A percentile compares a stretch with the other conserved stretches of the same genome.
Conservation (phyloP, 768 basidiomycete genomes). For the Scleroderma bovista region DNA sequence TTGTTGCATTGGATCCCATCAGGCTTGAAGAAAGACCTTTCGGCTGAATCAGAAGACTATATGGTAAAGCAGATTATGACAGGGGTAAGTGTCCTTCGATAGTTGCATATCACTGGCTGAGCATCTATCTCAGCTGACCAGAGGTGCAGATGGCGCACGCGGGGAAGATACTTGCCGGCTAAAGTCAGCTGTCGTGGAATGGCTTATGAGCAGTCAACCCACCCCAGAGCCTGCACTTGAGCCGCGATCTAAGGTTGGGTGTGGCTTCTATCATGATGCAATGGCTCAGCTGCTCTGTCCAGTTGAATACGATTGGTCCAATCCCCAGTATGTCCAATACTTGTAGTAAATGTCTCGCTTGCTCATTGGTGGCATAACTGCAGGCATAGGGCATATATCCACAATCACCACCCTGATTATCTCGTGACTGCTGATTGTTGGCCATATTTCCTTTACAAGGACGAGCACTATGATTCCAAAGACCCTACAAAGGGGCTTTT, state of each 20-base stretch:
- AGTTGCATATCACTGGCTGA: not conserved
- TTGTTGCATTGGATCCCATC: not conserved
- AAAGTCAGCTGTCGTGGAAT: not conserved
- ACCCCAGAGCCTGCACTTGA: not conserved
- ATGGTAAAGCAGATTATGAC: not conserved
- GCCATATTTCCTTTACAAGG: conserved; percentile 14
- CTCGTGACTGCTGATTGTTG: conserved; percentile 10
- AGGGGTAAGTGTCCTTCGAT: not conserved
- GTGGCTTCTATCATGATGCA: not conserved
- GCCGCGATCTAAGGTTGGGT: not conserved
- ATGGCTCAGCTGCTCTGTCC: conserved; percentile 2
- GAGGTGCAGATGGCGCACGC: not conserved
- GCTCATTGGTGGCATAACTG: not conserved
- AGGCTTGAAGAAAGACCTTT: not conserved
- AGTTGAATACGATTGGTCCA: conserved; percentile 3
- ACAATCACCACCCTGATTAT: conserved; percentile 7
- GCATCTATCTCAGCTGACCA: not conserved
- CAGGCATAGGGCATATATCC: conserved; percentile 3
- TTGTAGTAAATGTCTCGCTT: not conserved
- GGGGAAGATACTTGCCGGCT: not conserved
- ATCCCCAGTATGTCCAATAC: not conserved
- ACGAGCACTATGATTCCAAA: conserved; percentile 2
- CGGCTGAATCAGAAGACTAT: not conserved
- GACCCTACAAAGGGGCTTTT: conserved; percentile 12
- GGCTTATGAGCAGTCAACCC: not conserved